phyloP scores from a whole-genome alignment of 1,284 basidiomycete species.

The Ustilago cynodontis region DNA sequence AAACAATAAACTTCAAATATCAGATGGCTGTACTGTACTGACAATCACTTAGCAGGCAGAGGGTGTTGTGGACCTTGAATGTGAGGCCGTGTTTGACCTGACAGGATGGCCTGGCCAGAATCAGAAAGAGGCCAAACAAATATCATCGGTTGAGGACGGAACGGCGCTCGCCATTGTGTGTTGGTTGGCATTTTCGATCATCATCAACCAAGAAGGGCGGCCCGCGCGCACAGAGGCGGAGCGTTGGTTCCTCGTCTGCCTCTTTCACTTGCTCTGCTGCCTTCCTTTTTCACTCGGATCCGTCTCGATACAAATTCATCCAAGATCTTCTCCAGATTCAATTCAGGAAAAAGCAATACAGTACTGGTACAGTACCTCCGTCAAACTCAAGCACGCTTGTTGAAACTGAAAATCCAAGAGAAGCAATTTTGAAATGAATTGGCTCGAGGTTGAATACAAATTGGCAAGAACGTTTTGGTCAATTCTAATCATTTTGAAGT shows the following conservation, averaged over 20 bases:
- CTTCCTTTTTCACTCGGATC: background rate
- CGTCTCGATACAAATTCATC: constrained; percentile 2
- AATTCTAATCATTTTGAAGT: background rate
- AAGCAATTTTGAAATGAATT: background rate
- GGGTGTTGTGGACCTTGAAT: too few relatives aligned
- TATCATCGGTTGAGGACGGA: constrained; percentile 35
- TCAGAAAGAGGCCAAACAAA: too few relatives aligned
- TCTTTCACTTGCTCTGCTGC: too few relatives aligned
- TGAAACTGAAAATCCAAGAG: too few relatives aligned
- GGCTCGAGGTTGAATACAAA: constrained; percentile 3
- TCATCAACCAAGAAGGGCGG: constrained; percentile 12
- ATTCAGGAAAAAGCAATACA: too few relatives aligned
- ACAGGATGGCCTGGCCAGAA: too few relatives aligned
- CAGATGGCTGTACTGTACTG: too few relatives aligned
- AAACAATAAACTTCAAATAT: too few relatives aligned
- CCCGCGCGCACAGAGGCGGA: constrained; percentile 14
- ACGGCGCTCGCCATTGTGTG: constrained; percentile 2
- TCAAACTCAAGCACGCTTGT: too few relatives aligned
- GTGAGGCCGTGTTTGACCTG: too few relatives aligned
- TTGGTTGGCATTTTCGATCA: constrained; percentile 3
- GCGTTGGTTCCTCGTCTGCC: background rate
- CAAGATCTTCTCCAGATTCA: background rate
- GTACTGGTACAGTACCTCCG: too few relatives aligned
- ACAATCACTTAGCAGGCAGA: too few relatives aligned
- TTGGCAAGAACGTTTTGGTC: constrained; percentile 13